Evolutionary conservation across 2,329 filamentous ascomycete species (phyloP).

Genomic region (Pyrenochaeta sp.): DNA sequence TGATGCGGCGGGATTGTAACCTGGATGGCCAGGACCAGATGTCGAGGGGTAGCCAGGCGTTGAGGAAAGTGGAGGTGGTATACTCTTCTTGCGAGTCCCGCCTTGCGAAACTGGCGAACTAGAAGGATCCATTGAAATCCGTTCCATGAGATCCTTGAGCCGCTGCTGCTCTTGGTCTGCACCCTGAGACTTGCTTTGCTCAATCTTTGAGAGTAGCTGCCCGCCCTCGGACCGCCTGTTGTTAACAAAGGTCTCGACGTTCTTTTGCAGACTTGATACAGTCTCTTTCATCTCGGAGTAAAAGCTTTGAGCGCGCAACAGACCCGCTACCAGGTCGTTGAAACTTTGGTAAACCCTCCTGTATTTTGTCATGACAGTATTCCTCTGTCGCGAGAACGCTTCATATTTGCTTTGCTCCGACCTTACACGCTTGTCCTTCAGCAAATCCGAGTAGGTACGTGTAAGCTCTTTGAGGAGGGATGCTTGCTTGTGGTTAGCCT

Average conservation of each 20-base stretch:
- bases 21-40: constrained; percentile 44
- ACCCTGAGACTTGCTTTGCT: constrained; percentile 74
- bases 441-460: constrained; percentile 80
- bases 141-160: constrained; percentile 89
- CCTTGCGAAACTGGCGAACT: constrained; percentile 43
- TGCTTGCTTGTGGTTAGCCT: constrained; percentile 95
- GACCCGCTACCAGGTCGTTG: constrained; percentile 83
- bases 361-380: constrained; percentile 83
- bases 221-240: constrained; percentile 92
- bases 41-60: constrained; percentile 47
- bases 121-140: constrained; percentile 81
- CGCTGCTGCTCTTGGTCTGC: constrained; percentile 88
- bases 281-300: constrained; percentile 97
- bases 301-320: constrained; percentile 89
- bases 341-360: constrained; percentile 93
- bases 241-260: constrained; percentile 96
- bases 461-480: constrained; percentile 95
- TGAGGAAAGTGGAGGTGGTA: constrained; percentile 52
- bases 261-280: constrained; percentile 89
- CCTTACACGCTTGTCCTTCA: constrained; percentile 93
- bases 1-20: constrained; percentile 61
- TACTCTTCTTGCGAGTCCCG: constrained; percentile 41
- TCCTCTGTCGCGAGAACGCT: constrained; percentile 81
- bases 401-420: constrained; percentile 97
- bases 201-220: constrained; percentile 87